phyloP scores from a whole-genome alignment of 208 protist genomes.

The Dictyostelium gargantuum region DNA sequence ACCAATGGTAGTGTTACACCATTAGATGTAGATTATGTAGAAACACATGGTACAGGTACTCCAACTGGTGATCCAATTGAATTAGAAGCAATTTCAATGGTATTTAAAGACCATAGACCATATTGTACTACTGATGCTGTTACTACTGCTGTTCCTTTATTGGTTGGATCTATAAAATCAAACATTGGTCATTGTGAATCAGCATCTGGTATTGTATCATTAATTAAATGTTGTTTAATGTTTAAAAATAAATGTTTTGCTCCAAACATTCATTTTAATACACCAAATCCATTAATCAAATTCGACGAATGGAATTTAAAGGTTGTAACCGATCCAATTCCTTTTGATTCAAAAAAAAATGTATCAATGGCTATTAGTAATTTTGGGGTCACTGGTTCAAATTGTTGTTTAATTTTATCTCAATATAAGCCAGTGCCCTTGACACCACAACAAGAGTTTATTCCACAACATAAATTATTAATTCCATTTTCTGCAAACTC shows the following conservation, averaged over 20 bases:
- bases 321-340: neutral
- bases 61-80: slow-evolving; percentile 81
- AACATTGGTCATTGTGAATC: slow-evolving; percentile 78
- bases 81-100: too few species aligned
- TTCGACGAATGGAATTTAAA: neutral
- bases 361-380: neutral
- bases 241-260: slow-evolving; percentile 30
- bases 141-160: neutral
- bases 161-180: slow-evolving; percentile 5
- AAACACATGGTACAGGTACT: slow-evolving; percentile 80
- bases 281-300: neutral
- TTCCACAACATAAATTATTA: neutral
- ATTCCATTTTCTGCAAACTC: slow-evolving; percentile 34
- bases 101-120: neutral
- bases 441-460: neutral
- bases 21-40: slow-evolving; percentile 68
- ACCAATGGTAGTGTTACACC: neutral
- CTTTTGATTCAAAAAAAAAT: neutral
- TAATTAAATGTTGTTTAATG: slow-evolving; percentile 73
- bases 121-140: slow-evolving; percentile 1
- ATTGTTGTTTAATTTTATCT: neutral
- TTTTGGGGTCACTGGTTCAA: neutral
- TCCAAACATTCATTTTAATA: neutral
- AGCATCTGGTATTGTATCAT: slow-evolving; percentile 59
- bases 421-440: neutral